phyloP scores from a whole-genome alignment of 441 rosid species.

The Populus hybrid region DNA sequence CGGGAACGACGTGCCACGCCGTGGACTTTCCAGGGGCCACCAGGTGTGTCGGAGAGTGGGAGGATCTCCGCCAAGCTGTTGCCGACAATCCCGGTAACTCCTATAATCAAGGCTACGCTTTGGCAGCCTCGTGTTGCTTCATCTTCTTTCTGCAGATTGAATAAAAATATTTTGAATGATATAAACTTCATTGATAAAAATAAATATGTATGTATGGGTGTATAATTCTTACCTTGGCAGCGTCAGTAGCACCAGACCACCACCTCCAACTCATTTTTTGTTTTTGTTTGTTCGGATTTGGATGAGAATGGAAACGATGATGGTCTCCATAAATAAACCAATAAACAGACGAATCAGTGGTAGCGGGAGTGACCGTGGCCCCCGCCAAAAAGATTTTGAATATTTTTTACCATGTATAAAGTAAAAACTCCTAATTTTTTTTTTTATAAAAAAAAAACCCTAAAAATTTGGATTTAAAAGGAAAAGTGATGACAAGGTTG shows the following conservation, averaged over 20 bases:
- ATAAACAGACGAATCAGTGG: no score
- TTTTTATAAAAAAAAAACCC: no score
- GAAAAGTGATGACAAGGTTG: no score
- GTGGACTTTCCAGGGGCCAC: constrained; percentile 82
- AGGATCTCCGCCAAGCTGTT: constrained; percentile 36
- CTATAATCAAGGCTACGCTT: constrained; percentile 54
- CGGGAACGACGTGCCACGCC: constrained; percentile 76
- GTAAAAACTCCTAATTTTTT: no score
- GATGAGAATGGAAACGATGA: no score
- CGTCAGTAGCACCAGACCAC: constrained; percentile 75
- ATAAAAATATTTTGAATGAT: not conserved
- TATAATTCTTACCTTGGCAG: constrained; percentile 12
- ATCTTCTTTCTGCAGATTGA: not conserved
- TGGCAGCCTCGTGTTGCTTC: constrained; percentile 29
- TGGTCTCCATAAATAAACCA: no score
- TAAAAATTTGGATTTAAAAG: no score
- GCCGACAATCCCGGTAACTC: constrained; percentile 54
- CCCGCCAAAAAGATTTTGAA: no score
- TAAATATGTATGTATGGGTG: not conserved
- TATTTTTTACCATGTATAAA: no score
- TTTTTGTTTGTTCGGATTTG: no score
- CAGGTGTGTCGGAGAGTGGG: constrained; percentile 65
- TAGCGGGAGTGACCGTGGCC: no score
- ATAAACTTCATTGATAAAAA: not conserved
- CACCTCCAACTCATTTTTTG: constrained; percentile 64